Percentiles rank a stretch among this genome's conserved stretches.
Conservation (phyloP, 768 basidiomycete species). For the Tephrocybe rancida region DNA sequence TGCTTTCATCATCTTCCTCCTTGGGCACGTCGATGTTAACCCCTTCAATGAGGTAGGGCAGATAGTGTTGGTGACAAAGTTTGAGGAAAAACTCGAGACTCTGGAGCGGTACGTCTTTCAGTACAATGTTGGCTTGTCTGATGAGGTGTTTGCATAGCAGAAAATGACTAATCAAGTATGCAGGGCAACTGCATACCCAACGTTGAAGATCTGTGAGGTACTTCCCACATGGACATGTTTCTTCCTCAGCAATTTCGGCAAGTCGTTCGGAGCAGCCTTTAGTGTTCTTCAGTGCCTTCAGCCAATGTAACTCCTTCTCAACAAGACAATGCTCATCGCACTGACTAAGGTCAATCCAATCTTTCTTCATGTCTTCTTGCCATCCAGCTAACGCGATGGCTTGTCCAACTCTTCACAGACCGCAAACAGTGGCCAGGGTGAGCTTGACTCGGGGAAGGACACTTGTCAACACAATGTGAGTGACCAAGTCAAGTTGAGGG, state of each 20-base stretch:
- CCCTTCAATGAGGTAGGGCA: constrained; percentile 10
- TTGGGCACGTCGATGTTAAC: not conserved
- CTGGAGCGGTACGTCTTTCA: constrained; percentile 14
- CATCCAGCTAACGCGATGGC: constrained; percentile 17
- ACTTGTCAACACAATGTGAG: constrained; percentile 10
- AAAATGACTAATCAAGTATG: constrained; percentile 16
- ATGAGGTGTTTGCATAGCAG: constrained; percentile 22
- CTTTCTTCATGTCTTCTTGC: constrained; percentile 18
- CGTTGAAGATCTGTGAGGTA: constrained; percentile 16
- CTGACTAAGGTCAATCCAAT: constrained; percentile 19
- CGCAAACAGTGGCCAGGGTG: constrained; percentile 16
- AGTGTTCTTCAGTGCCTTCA: too few species aligned
- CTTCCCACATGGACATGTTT: not conserved
- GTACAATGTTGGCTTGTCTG: constrained; percentile 5
- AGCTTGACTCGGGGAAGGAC: constrained; percentile 16
- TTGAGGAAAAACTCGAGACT: too few species aligned
- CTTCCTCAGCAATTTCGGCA: too few species aligned
- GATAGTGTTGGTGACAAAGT: constrained; percentile 4
- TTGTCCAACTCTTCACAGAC: constrained; percentile 13
- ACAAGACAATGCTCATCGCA: constrained; percentile 11
- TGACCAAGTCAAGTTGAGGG: constrained; percentile 22
- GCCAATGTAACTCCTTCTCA: too few species aligned
- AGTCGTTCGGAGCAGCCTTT: too few species aligned
- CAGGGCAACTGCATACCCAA: constrained; percentile 22
- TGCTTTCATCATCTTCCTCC: too few species aligned